phyloP scores from a whole-genome alignment of 2,329 filamentous ascomycete species.

The Penicillium sp. region DNA sequence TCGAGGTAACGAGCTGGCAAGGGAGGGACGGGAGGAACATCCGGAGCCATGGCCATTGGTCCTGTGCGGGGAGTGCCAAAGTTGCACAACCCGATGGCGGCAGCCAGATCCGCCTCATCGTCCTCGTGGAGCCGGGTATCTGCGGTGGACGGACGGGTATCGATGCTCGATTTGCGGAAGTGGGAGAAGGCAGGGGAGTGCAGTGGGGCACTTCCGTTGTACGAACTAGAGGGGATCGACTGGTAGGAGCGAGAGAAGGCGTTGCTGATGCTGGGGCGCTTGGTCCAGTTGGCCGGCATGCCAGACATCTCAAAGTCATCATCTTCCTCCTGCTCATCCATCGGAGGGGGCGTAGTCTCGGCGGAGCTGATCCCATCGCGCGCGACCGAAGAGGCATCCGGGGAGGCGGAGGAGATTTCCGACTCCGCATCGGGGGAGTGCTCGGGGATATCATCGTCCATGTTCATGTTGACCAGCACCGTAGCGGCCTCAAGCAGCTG shows the following conservation, averaged over 20 bases:
- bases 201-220: conserved; percentile 58
- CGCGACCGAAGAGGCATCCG: conserved; percentile 77
- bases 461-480: conserved; percentile 91
- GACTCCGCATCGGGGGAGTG: conserved; percentile 72
- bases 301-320: conserved; percentile 50
- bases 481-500: conserved; percentile 95
- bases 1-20: conserved; percentile 78
- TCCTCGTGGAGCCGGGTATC: conserved; percentile 75
- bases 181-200: conserved; percentile 55
- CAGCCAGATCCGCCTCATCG: conserved; percentile 84
- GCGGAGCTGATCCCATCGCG: conserved; percentile 78
- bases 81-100: conserved; percentile 86
- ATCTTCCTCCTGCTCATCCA: conserved; percentile 60
- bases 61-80: conserved; percentile 77
- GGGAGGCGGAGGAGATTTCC: conserved; percentile 80
- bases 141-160: conserved; percentile 76
- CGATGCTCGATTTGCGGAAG: conserved; percentile 74
- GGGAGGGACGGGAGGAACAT: conserved; percentile 85
- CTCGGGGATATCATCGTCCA: conserved; percentile 62
- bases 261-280: conserved; percentile 59
- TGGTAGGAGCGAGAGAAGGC: conserved; percentile 79
- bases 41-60: conserved; percentile 64
- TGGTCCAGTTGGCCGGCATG: conserved; percentile 55
- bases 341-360: conserved; percentile 89
- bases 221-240: conserved; percentile 63